Base-by-base conservation (phyloP, 23 red algal species). In the Gracilaria vermiculophylla region DNA sequence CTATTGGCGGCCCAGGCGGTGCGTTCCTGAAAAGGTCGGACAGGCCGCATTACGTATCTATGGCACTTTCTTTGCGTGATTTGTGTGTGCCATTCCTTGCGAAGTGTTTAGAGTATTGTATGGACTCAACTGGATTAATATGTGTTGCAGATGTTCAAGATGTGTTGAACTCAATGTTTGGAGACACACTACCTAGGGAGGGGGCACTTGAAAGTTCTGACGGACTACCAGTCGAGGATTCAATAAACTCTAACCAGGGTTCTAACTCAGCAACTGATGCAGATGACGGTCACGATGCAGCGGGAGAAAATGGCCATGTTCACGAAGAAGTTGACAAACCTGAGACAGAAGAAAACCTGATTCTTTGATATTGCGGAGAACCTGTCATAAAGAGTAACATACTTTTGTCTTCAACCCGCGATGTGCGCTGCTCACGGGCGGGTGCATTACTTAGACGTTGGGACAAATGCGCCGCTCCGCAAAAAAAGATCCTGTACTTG, bases 11-110 rank as follows among this genome's bases (percentile, higher is more conserved):
- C 32, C 87, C 87, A 50, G 87, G 87, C 57, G 87, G 87, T 29
- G 87, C 87, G 20, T 91, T 91, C 71, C 74, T 91, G 87, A 91
- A 91, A 56, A 47, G 76, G 29, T 81, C 87, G n/a, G 87, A 91
- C 74, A 53, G 87, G 50, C 87, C 73, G 31, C 87, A 91, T 62
- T 91, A 78, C 41, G 52, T 69, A 23, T 48, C 87, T 19, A 91
- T 91, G 87, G 34, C 75, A 29, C 2, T 64, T 25, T 81, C 75
- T 17, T 47, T 91, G 23, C 87, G 87, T 8, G 75, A 91, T 37
- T 75, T 91, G 42, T 91, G 87, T 57, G 75, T 81, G 4, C 87
- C 56, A 9, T 72, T 81, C 31, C 75, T 62, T 1, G 54, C 87
- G 40, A 36, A 74, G 45, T 91, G 73, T 73, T 43, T 91, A 16